Conservation (phyloP, 1,284 basidiomycete genomes). For the Tranzscheliella williamsii region DNA sequence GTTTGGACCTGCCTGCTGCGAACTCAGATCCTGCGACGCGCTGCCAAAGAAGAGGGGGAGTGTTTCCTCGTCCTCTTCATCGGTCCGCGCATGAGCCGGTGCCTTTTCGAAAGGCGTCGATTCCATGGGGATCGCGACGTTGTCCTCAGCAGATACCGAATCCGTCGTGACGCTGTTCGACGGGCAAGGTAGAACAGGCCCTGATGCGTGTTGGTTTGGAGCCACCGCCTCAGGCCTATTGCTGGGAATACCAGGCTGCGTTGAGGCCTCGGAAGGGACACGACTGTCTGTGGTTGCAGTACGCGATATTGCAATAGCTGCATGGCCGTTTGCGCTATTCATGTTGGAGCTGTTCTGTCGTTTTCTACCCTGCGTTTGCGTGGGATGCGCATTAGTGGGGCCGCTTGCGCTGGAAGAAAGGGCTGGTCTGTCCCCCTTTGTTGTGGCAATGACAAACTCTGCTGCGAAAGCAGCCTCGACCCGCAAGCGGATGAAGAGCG, state of each 20-base stretch:
- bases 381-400: background rate
- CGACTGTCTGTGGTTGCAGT: background rate
- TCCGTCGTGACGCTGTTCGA: background rate
- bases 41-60: constrained; percentile 27
- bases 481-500: constrained; percentile 38
- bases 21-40: constrained; percentile 7
- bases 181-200: too few species aligned
- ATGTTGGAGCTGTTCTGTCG: background rate
- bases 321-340: background rate
- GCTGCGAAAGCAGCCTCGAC: constrained; percentile 13
- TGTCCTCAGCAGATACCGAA: too few species aligned
- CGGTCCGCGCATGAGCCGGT: background rate
- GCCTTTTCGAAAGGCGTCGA: constrained; percentile 2
- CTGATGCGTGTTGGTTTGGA: too few species aligned
- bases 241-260: background rate
- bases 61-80: constrained; percentile 1
- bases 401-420: background rate
- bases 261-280: background rate
- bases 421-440: constrained; percentile 3
- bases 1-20: too few species aligned
- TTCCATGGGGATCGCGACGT: constrained; percentile 1
- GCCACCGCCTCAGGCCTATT: too few species aligned
- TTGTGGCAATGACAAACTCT: constrained; percentile 48
- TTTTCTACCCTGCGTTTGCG: too few species aligned
- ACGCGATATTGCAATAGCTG: background rate